These are phyloP conservation scores for Thinopyrum elongatum DNA, from an alignment of 176 grass and related monocot species.

Conservation along the genomic window DNA sequence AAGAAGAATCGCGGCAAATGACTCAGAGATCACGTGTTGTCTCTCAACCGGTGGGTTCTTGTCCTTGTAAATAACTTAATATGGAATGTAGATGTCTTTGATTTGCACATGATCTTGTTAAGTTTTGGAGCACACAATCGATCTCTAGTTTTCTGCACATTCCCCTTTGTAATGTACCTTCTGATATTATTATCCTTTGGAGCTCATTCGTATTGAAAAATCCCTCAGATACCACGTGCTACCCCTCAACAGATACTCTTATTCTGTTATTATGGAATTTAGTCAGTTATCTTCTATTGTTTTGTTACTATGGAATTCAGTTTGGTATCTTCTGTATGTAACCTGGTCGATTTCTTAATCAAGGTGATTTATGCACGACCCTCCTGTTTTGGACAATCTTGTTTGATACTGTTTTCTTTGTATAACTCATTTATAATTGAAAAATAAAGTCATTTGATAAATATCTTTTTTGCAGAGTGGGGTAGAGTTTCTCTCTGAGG, in stretches of 20 bases:
- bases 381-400: not conserved
- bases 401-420: not conserved
- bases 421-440: not conserved
- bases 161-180: not conserved
- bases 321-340: not conserved
- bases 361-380: not conserved
- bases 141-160: not conserved
- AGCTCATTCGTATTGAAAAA: constrained; percentile 8
- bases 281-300: not conserved
- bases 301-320: not conserved
- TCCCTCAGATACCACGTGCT: constrained; percentile 42
- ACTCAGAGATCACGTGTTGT: constrained; percentile 56
- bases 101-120: not conserved
- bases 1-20: constrained; percentile 78
- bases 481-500: constrained; percentile 83
- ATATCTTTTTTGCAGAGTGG: constrained; percentile 50
- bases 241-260: constrained; percentile 46
- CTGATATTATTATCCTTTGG: not conserved
- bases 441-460: constrained; percentile 14
- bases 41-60: constrained; percentile 66
- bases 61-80: constrained; percentile 6
- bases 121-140: constrained; percentile 4
- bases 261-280: not conserved
- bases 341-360: not conserved
- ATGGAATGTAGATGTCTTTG: not conserved